Percentiles rank a stretch among this genome's conserved stretches.
Conservation (phyloP, 495 filamentous ascomycete genomes). For the Neurospora sp. region DNA sequence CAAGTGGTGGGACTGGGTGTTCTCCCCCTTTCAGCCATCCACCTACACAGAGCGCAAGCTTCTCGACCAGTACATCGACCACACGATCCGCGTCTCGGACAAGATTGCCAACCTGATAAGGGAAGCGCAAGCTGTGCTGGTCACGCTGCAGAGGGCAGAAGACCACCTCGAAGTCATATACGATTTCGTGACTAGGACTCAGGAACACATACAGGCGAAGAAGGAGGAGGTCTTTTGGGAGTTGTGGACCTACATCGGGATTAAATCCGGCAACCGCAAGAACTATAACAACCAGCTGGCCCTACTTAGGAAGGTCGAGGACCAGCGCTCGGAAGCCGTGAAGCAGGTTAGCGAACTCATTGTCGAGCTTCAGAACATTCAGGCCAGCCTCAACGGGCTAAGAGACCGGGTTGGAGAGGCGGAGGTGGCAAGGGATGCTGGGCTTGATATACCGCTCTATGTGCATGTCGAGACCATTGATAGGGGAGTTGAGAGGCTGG, state of each 20-base stretch:
- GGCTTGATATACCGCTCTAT: conserved; percentile 44
- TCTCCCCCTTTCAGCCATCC: conserved; percentile 49
- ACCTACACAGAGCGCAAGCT: conserved; percentile 42
- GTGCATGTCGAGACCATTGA: conserved; percentile 64
- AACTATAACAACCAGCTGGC: conserved; percentile 47
- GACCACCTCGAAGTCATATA: conserved; percentile 52
- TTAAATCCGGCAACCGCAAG: conserved; percentile 43
- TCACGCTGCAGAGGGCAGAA: conserved; percentile 50
- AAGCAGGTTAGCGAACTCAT: conserved; percentile 49
- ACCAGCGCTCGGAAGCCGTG: conserved; percentile 50
- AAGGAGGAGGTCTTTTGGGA: conserved; percentile 51
- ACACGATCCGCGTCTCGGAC: conserved; percentile 53
- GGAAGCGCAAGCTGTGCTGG: conserved; percentile 53
- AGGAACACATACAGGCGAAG: conserved; percentile 34
- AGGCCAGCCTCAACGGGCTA: conserved; percentile 54
- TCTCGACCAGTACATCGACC: conserved; percentile 53
- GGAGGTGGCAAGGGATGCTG: conserved; percentile 33
- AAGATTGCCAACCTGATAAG: conserved; percentile 51
- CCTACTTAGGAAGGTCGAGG: conserved; percentile 47
- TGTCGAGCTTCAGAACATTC: conserved; percentile 56
- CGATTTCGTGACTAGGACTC: conserved; percentile 49
- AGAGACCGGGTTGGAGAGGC: conserved; percentile 54
- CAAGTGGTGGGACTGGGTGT: conserved; percentile 25
- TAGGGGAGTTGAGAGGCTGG: conserved; percentile 54
- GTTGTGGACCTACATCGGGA: conserved; percentile 63